Conservation (phyloP, 2,329 filamentous ascomycete species). For the Tolypocladium sp. region DNA sequence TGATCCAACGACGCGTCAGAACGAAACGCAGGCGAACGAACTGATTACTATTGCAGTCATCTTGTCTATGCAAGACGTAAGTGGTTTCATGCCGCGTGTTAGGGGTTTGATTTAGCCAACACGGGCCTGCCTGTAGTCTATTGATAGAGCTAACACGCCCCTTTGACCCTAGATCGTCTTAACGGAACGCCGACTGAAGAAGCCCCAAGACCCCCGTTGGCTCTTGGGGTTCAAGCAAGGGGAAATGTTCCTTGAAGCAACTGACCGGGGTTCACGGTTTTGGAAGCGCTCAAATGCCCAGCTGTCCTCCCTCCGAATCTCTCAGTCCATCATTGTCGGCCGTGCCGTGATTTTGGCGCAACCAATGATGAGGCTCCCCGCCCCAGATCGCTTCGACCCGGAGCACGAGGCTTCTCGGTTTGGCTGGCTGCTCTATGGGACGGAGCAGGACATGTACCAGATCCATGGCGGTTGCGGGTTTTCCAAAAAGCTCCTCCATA, state of each 20-base stretch:
- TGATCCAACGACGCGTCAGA: constrained; percentile 10
- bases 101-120: neutral
- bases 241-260: constrained; percentile 23
- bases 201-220: constrained; percentile 25
- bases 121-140: neutral
- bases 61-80: constrained; percentile 30
- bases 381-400: constrained; percentile 16
- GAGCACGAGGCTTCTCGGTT: constrained; percentile 21
- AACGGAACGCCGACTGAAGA: constrained; percentile 24
- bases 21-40: constrained; percentile 17
- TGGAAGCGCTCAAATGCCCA: constrained; percentile 24
- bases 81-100: constrained; percentile 4
- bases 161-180: constrained; percentile 20
- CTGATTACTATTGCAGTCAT: constrained; percentile 27
- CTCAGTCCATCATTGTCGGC: constrained; percentile 29
- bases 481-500: constrained; percentile 27
- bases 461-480: constrained; percentile 33
- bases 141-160: neutral
- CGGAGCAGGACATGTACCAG: constrained; percentile 21
- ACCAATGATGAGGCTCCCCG: constrained; percentile 24
- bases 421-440: constrained; percentile 29
- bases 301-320: constrained; percentile 21
- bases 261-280: constrained; percentile 26
- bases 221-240: constrained; percentile 24
- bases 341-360: constrained; percentile 29